Conservation (phyloP, 1,284 basidiomycete genomes). For the Trichosporon faecale region DNA sequence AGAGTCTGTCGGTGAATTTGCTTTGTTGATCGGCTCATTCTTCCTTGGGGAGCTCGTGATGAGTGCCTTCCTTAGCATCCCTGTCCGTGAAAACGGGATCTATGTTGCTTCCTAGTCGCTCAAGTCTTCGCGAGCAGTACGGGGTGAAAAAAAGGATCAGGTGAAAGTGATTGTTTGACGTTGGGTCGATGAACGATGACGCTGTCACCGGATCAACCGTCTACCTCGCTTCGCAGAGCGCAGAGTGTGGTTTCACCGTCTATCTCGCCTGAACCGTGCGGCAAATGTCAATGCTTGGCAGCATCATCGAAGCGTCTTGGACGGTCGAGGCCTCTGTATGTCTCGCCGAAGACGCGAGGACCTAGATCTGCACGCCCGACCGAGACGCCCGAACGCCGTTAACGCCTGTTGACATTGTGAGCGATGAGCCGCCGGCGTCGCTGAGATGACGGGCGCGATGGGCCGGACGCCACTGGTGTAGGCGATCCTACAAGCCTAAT, state of each 20-base stretch:
- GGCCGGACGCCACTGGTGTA: background rate
- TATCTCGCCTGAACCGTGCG: background rate
- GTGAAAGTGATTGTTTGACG: background rate
- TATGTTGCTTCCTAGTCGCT: too few relatives aligned
- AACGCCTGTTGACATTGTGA: too few relatives aligned
- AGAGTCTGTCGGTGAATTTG: too few relatives aligned
- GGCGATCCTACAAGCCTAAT: background rate
- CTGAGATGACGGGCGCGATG: too few relatives aligned
- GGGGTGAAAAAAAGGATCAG: too few relatives aligned
- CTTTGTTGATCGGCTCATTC: too few relatives aligned
- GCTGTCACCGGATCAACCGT: background rate
- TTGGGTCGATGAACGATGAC: background rate
- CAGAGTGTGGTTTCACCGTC: background rate
- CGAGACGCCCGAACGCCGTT: background rate
- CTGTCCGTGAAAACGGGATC: too few relatives aligned
- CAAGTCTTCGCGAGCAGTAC: too few relatives aligned
- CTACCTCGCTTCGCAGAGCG: background rate
- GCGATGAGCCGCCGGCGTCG: too few relatives aligned
- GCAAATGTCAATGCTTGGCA: background rate
- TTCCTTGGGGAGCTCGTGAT: too few relatives aligned
- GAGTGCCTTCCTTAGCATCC: too few relatives aligned
- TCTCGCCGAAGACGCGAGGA: background rate
- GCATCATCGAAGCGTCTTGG: background rate
- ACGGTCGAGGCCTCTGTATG: background rate
- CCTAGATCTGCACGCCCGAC: background rate